Percentiles rank a stretch among this genome's conserved stretches.
Conservation (phyloP, 306 rosid genomes). For the Clitoria ternatea region DNA sequence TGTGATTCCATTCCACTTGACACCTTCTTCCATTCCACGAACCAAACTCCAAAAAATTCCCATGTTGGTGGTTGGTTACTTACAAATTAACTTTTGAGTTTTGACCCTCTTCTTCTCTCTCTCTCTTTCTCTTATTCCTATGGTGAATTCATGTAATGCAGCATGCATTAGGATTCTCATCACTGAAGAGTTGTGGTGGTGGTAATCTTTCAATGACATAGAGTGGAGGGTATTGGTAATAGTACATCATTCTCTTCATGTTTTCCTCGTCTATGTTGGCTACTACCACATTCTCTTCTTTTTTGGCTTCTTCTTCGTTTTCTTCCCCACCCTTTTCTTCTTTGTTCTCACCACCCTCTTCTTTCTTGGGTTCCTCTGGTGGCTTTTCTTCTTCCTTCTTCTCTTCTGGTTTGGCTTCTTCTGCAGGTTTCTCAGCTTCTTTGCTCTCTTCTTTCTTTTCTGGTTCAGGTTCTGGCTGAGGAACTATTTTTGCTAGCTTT, state of each 20-base stretch:
- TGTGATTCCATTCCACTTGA: conserved; percentile 20
- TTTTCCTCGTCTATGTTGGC: conserved; percentile 46
- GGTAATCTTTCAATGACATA: conserved; percentile 69
- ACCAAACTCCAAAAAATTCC: conserved; percentile 26
- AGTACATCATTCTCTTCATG: conserved; percentile 78
- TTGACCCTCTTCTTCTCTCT: not conserved
- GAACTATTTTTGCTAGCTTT: conserved; percentile 80
- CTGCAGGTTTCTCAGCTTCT: conserved; percentile 46
- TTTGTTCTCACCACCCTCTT: conserved; percentile 35
- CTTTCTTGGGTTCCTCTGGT: conserved; percentile 45
- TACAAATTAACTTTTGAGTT: not conserved
- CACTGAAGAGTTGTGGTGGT: conserved; percentile 91
- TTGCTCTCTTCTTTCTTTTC: conserved; percentile 45
- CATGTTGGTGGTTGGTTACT: conserved; percentile 28
- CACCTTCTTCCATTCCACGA: conserved; percentile 20
- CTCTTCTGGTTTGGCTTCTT: conserved; percentile 38
- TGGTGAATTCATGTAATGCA: conserved; percentile 49
- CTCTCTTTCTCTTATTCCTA: not conserved
- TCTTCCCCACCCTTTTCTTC: conserved; percentile 37
- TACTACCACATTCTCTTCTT: conserved; percentile 25
- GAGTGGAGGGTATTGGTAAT: conserved; percentile 69
- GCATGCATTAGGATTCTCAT: conserved; percentile 96
- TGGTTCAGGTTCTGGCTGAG: conserved; percentile 55
- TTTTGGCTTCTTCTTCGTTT: conserved; percentile 31
- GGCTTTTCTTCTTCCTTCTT: conserved; percentile 48